Evolutionary conservation across 495 filamentous ascomycete genomes (phyloP).

Genomic region (Talaromyces trachyspermus): DNA sequence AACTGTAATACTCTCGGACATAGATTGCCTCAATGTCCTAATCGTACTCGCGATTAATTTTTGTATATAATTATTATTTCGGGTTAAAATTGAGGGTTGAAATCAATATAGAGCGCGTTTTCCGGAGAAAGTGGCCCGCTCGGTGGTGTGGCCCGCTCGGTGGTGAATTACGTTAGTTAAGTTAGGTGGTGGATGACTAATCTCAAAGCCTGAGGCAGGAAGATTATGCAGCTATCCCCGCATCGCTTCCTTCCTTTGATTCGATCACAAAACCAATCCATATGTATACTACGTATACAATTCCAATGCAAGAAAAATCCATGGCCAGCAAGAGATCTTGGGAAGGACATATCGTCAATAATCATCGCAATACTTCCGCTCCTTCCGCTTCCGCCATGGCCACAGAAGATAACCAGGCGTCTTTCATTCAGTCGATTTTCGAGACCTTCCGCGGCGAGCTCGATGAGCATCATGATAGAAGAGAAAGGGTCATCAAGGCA

Average conservation of each 20-base stretch:
- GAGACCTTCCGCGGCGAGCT: conserved; percentile 77
- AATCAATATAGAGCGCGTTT: too few species aligned
- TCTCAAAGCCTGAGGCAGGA: too few species aligned
- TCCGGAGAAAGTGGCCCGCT: too few species aligned
- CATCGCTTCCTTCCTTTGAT: not conserved
- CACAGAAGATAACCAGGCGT: conserved; percentile 13
- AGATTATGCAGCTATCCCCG: not conserved
- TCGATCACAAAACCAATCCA: not conserved
- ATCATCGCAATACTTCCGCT: conserved; percentile 17
- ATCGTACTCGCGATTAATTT: too few species aligned
- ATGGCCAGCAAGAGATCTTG: conserved; percentile 53
- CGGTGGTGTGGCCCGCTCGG: too few species aligned
- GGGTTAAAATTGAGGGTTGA: too few species aligned
- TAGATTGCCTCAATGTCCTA: too few species aligned
- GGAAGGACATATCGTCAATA: conserved; percentile 45
- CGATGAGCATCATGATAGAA: conserved; percentile 88
- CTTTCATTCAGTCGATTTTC: conserved; percentile 65
- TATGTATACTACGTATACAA: conserved; percentile 5
- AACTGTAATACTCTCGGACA: too few species aligned
- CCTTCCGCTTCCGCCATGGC: conserved; percentile 19
- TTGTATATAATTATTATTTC: too few species aligned
- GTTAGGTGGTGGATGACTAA: too few species aligned
- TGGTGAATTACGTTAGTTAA: too few species aligned
- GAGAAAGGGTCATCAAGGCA: conserved; percentile 81
- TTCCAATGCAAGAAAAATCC: not conserved